These are phyloP conservation scores for Bipolaris victoriae DNA, from an alignment of 2,329 filamentous ascomycete genomes.

Conservation along the genomic window DNA sequence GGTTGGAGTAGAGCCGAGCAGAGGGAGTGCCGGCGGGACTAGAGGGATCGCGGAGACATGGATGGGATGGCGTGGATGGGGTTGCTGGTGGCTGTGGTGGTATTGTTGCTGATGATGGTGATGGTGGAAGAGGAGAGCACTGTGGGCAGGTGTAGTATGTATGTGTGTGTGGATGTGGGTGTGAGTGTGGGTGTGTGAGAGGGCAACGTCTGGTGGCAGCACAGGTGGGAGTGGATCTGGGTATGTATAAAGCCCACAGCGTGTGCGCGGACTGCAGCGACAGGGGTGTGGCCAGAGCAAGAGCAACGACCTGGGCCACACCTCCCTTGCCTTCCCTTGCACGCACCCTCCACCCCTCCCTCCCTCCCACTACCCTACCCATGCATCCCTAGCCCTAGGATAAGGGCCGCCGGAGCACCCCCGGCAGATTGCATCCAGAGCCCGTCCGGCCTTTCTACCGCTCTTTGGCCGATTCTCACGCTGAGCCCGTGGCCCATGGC, in stretches of 20 bases:
- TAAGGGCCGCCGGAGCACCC: slow-evolving; percentile 25
- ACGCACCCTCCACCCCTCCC: not conserved
- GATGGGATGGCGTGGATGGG: slow-evolving; percentile 3
- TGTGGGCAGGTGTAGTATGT: not conserved
- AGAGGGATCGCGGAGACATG: slow-evolving; percentile 31
- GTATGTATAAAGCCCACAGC: slow-evolving; percentile 28
- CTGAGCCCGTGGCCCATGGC: slow-evolving; percentile 1
- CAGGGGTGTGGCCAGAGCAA: slow-evolving; percentile 21
- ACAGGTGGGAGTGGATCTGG: slow-evolving; percentile 26
- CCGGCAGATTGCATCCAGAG: slow-evolving; percentile 31
- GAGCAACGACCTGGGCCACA: slow-evolving; percentile 23
- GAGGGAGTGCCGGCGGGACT: slow-evolving; percentile 28
- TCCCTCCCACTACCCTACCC: slow-evolving; percentile 1
- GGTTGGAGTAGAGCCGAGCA: slow-evolving; percentile 23
- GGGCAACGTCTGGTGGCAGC: slow-evolving; percentile 11
- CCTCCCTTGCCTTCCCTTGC: slow-evolving; percentile 4
- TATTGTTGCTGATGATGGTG: not conserved
- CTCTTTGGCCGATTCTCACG: slow-evolving; percentile 11
- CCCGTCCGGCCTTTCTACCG: slow-evolving; percentile 22
- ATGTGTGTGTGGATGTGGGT: not conserved
- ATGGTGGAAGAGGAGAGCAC: not conserved
- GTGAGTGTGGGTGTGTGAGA: not conserved
- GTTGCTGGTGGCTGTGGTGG: not conserved
- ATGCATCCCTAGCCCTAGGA: slow-evolving; percentile 18
- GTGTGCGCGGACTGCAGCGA: slow-evolving; percentile 16